Conservation (phyloP, 2,329 filamentous ascomycete genomes). For the Xylariomycetidae sp. region DNA sequence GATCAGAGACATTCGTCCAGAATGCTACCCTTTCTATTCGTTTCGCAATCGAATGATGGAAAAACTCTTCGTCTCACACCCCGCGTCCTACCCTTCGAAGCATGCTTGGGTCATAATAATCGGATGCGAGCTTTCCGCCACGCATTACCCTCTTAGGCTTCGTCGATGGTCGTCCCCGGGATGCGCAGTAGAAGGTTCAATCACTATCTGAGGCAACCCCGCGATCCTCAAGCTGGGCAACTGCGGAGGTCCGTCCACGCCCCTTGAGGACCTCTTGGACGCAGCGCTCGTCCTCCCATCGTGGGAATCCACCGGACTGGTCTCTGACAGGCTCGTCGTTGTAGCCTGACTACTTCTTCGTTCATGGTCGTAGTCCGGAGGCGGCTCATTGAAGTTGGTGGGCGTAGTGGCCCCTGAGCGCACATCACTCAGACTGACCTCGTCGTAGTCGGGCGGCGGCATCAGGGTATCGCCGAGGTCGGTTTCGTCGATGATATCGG, state of each 20-base stretch:
- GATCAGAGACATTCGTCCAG: too few relatives aligned
- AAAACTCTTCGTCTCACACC: too few relatives aligned
- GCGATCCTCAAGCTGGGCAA: slow-evolving; percentile 49
- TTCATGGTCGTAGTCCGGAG: slow-evolving; percentile 40
- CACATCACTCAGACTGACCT: slow-evolving; percentile 39
- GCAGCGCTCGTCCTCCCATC: too few relatives aligned
- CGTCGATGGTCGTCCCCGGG: slow-evolving; percentile 18
- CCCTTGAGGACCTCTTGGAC: slow-evolving; percentile 22
- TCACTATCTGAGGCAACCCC: slow-evolving; percentile 52
- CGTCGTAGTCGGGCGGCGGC: slow-evolving; percentile 52
- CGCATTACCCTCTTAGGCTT: too few relatives aligned
- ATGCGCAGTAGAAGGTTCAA: slow-evolving; percentile 46
- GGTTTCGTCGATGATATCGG: slow-evolving; percentile 46
- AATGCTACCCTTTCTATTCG: too few relatives aligned
- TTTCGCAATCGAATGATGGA: too few relatives aligned
- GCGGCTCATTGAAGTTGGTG: slow-evolving; percentile 37
- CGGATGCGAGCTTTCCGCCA: too few relatives aligned
- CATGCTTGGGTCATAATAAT: too few relatives aligned
- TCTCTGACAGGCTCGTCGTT: slow-evolving; percentile 1
- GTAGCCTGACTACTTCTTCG: slow-evolving; percentile 16
- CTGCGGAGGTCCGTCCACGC: slow-evolving; percentile 38
- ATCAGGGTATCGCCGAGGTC: slow-evolving; percentile 44
- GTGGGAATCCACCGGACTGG: too few relatives aligned
- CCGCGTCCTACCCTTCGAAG: too few relatives aligned
- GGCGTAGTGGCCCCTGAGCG: slow-evolving; percentile 36